Evolutionary conservation across 192 early-diverging fungal species (phyloP).

Genomic region (Podila epigama): DNA sequence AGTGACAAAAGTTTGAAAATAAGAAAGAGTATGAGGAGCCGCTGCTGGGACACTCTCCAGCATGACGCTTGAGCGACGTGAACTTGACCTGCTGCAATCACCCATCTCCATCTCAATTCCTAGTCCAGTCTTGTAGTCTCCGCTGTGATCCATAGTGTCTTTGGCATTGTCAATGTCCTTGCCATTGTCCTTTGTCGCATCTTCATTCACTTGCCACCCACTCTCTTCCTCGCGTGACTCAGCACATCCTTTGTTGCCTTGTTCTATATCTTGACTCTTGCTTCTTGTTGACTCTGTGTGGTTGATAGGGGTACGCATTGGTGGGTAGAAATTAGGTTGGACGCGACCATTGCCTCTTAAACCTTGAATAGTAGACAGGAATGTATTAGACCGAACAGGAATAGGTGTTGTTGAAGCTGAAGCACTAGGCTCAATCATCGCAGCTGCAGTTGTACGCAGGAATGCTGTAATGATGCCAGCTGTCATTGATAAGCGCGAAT

Average conservation of each 20-base stretch:
- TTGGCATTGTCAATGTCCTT: neutral
- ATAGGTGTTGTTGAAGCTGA: constrained; percentile 8
- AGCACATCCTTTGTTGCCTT: neutral
- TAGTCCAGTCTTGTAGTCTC: too few relatives aligned
- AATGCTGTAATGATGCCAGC: constrained; percentile 5
- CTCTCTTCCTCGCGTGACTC: neutral
- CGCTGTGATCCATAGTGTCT: neutral
- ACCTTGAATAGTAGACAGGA: neutral
- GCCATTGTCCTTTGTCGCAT: neutral
- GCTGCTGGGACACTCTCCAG: neutral
- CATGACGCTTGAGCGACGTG: constrained; percentile 2
- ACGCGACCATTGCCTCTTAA: neutral
- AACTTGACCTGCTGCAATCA: constrained; percentile 13
- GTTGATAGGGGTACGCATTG: neutral
- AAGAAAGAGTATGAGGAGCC: neutral
- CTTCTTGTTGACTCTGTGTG: neutral
- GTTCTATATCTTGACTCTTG: neutral
- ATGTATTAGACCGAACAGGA: neutral
- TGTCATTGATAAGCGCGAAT: neutral
- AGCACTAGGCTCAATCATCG: neutral
- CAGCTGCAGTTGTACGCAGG: constrained; percentile 2
- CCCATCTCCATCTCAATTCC: neutral
- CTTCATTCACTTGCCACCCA: neutral
- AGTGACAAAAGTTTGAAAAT: too few relatives aligned
- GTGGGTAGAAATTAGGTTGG: neutral